Evolutionary conservation across 148 eudicot species (phyloP), one percentile per base, ranked within the genome.

Genomic region (Suaeda aralocaspica): DNA sequence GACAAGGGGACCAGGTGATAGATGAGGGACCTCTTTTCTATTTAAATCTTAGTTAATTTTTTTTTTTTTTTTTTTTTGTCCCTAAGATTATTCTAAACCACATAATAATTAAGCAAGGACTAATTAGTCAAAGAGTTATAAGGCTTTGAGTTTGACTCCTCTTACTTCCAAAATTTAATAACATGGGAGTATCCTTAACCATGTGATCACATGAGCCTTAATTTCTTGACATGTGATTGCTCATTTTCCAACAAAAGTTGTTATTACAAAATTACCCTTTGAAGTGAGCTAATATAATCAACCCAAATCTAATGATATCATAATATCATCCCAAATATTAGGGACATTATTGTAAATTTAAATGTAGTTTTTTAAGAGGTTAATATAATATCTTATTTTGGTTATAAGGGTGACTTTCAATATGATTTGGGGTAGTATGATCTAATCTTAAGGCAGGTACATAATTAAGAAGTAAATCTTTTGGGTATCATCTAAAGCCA

Each of bases 161-260:
- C 61, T 28, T 72, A 60, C n/a, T 28, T 31, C 67, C 63, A 63
- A 57, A 58, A 39, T 64, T 57, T 81, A 71, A 72, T 78, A 85
- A 89, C 84, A 83, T 83, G 82, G 79, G 75, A 64, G 68, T 76
- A 79, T 74, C 33, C 78, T 70, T 68, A 70, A 79, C 83, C 86
- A 86, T 80, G 89, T 84, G 92, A 72, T 33, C 87, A 82, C 87
- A 81, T 88, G 92, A 80, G 79, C 31, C 65, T 77, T 82, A 77
- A 77, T 77, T 75, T 75, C 79, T 39, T 67, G 58, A 85, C 96
- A 90, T 78, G 96, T 90, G 92, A 82, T 66, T 65, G 25, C 52
- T 78, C 77, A 69, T 73, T 82, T 72, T 78, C 87, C 79, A 80
- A 83, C 82, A 74, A 49, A 78, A 8, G 41, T 36, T 36, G 5